Base-by-base conservation (phyloP, 495 filamentous ascomycete genomes). In the Parathielavia hyrcaniae region DNA sequence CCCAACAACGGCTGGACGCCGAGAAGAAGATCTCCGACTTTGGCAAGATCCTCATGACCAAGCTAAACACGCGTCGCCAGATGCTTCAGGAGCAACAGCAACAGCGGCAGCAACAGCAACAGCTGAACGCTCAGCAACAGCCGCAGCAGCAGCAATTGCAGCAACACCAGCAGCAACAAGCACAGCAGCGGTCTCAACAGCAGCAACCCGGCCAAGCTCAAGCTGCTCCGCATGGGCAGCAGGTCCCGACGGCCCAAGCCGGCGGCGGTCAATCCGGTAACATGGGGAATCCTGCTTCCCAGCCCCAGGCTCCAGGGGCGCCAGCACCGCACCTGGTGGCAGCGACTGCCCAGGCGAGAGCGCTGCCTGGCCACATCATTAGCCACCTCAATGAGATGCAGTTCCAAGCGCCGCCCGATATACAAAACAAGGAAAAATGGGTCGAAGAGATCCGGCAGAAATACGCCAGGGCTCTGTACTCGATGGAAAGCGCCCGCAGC, bases 21-120 rank as follows among this genome's bases (percentile, higher is more conserved):
- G 83, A 86, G 65, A 70, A 72, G 13, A 88, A 84, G 66, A 77
- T 92, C 8, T 67, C 75, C 4, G 78, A 86, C 16, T 81, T 91
- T 50, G 81, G 87, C 0, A 76, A 79, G 53, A 86, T 80, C 64
- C 70, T 91, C 41, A 73, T 77, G 64, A 76, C 73, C 12, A 85
- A 85, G 58, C 73, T 87, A 10, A 38, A 63, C 5, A 44, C 55
- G 43, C 64, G 70, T 19, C 66, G 63, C 52, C 53, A 60, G 14
- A 66, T 67, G 34, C 34, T 48, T 8, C 52, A 54, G 13, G 50
- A 60, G 38, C 55, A 57, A 17, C 59, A 64, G 20, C 45, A 57
- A 58, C 76, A 79, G 50, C 23, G 48, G 23, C 64, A n/a, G n/a
- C n/a, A 64, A 22, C 45, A 57, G 58, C 76, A 79, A 50, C 23